Base-by-base conservation (phyloP, 2,329 filamentous ascomycete genomes). In the Didymella keratinophila region DNA sequence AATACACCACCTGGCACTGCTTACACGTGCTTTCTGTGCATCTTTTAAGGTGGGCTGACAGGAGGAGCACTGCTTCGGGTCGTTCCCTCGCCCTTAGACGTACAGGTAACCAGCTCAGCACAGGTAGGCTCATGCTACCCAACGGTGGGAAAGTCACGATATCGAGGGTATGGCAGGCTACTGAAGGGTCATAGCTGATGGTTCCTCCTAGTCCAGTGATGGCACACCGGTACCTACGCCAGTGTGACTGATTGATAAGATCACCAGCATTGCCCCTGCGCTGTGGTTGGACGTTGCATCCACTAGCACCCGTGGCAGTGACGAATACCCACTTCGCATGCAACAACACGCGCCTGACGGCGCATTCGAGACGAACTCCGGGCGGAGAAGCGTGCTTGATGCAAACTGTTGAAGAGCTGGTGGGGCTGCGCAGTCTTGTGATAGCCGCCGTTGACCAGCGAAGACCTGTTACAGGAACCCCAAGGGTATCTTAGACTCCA, bases 301-400 rank as follows among this genome's bases (percentile, higher is more conserved):
- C 27, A 43, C 28, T 41, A 47, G 27, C 11, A 11, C 27, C 18
- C 43, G 27, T 14, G 28, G 23, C 4, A 32, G 43, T 48, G 43
- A 43, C 11, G 36, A 23, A 30, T 14, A 16, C 23, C 21, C 39
- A 45, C 56, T 42, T 27, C 27, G 9, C 18, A n/a, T 28, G 23
- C 44, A 53, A 30, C 20, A 21, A 44, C 12, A 18, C 20, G 56
- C 39, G 20, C 49, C 44, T 50, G 44, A 50, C 37, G 56, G 44
- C 16, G 14, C 27, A 32, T 28, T 41, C 39, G 39, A 50, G 50
- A 53, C 39, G 18, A 11, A 39, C 12, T 36, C 37, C 50, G 25
- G 45, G 36, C 23, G 56, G 11, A 34, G 39, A 39, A 21, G 32
- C 25, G 12, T 32, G 37, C 10, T 9, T 10, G n/a, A 23, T 12